Base-by-base conservation (phyloP, 352 stramenopile genomes). In the Globisporangium paddicum region DNA sequence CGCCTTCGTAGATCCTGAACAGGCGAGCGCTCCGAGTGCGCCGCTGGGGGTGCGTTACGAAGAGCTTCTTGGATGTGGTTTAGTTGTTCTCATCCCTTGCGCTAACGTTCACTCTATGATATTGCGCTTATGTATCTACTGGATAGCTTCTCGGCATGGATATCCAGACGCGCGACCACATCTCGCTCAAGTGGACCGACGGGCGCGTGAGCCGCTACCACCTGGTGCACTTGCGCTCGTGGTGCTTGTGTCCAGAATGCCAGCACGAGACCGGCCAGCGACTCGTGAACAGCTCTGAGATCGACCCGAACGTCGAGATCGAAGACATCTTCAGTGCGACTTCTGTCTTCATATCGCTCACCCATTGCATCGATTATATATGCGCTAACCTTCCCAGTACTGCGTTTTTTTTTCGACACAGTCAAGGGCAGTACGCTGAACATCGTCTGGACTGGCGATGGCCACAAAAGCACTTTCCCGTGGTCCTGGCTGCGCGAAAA, bases 161-260 rank as follows among this genome's bases (percentile, higher is more conserved):
- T 40, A 82, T 90, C 48, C 75, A 88, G 50, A 63, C 79, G 23
- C 77, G 75, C 38, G 82, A 93, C 55, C 86, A 82, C 61, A 86
- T 95, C 34, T 76, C 74, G 48, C 69, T 95, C 60, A 82, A 83
- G 41, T 95, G 85, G 85, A 79, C 78, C 53, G 82, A 95, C 44
- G 85, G 77, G 14, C 76, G 72, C 34, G 63, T 63, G 21, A 90
- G 81, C 54, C 84, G 79, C 46, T 92, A 86, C 58, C 81, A 95
- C 38, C 59, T 90, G 35, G 55, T 89, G 42, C 85, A 95, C 56
- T 54, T 95, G 50, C 82, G 85, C 46, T 71, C 85, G 50, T 95
- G 85, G 82, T 95, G 85, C 37, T 59, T 70, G 53, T 95, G 85
- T 35, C 58, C 77, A 0, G 49, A 76, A 54, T 95, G 85, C 57